Base-by-base conservation (phyloP, 163 green algal genomes). In the Smithsoniella earleae region DNA sequence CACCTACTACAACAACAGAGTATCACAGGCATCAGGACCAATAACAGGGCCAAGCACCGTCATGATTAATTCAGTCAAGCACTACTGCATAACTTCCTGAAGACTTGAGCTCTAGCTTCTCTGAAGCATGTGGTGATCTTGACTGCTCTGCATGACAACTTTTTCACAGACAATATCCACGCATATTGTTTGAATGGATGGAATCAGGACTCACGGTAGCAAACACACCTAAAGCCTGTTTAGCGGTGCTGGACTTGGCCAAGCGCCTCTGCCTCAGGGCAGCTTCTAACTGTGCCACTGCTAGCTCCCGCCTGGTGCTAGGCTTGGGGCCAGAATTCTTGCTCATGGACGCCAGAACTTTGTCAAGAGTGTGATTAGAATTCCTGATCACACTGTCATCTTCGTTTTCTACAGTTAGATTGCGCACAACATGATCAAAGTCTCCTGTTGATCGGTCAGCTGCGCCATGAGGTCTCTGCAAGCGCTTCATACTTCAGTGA, bases 391-490 rank as follows among this genome's bases (percentile, higher is more conserved):
- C 58, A 34, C 34, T 2, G 22, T 81, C 79, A 33, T 81, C 76
- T 20, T 62, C 78, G 6, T 77, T 64, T 66, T 75, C 46, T 10
- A 84, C 36, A 8, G 30, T 49, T 33, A 83, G 73, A 2, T 83
- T 79, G 30, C 80, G 83, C 65, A 87, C 86, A 8, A 95, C 86
- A 73, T 97, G 90, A 73, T 97, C 89, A 79, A 96, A 96, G 3
- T 88, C 66, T 25, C 80, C 58, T 2, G 58, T 69, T 10, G 49
- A 64, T 27, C 1, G 31, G 49, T n/a, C n/a, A n/a, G n/a, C n/a
- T n/a, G 1, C 13, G 49, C 75, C 25, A 18, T 10, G 6, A 8
- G 92, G 76, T 31, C 85, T 80, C 3, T 78, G 77, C 6, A 64
- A 10, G 13, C 49, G 33, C 6, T 10, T 1, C 33, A n/a, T n/a